Evolutionary conservation across 768 basidiomycete species (phyloP), one percentile per base, ranked within the genome.

Genomic region (Tulasnella calospora): DNA sequence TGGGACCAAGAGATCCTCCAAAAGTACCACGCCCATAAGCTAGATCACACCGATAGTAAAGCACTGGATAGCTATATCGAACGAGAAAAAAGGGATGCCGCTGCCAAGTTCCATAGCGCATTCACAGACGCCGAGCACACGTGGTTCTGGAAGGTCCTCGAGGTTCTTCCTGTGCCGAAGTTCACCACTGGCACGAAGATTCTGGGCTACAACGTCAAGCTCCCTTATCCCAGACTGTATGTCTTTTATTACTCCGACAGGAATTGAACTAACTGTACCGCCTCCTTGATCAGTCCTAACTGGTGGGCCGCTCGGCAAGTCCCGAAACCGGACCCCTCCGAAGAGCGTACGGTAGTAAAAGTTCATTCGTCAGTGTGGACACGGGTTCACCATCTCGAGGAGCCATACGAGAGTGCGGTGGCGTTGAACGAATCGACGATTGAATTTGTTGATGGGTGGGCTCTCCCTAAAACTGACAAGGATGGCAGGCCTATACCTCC

Each of bases 11-110:
- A 35, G 23, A 47, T 38, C 9, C 21, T 61, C 10, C 13, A 77
- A 2, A 80, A 15, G 41, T 15, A 44, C 41, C 6, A 44, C 13
- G 41, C 12, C 6, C 41, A 2, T 8, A 8, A 44, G 12, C 41
- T 10, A 44, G 41, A 44, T 44, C 41, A 7, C 41, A 44, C 7
- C 41, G 41, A 80, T 38, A 41, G 55, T 3, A 7, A 23, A n/a
- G 51, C 3, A n/a, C n/a, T 77, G 5, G 19, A 73, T 0, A 33
- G 35, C 9, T 77, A 77, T 41, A 1, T n/a, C 13, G 76, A 77
- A 30, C 76, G n/a, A 19, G 76, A 77, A 44, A 71, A 27, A 61
- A 7, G 7, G 17, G 76, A 77, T 27, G 76, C 76, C 41, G 19
- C 40, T 71, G 69, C 36, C 41, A 27, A 67, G 35, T 23, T 23